Conservation (phyloP, 2,329 filamentous ascomycete species). For the Zelopaecilomyces penicillatus region DNA sequence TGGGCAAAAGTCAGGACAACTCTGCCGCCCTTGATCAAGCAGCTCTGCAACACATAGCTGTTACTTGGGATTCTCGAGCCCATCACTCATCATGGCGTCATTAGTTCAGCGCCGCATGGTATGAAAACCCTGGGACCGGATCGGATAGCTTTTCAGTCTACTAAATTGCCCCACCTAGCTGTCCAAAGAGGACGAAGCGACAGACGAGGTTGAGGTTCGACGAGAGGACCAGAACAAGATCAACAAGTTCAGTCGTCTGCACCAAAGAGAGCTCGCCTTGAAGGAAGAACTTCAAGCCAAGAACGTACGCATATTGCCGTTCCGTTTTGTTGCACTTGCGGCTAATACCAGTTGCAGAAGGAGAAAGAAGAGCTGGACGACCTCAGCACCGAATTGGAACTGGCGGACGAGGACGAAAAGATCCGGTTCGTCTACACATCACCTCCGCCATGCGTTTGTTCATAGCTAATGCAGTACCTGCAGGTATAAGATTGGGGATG, state of each 20-base stretch:
- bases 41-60: too few species aligned
- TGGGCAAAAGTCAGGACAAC: too few species aligned
- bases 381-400: slow-evolving; percentile 80
- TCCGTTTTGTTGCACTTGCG: not conserved
- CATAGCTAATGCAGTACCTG: not conserved
- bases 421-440: slow-evolving; percentile 60
- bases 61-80: slow-evolving; percentile 6
- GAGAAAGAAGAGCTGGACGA: slow-evolving; percentile 98
- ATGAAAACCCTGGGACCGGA: slow-evolving; percentile 3
- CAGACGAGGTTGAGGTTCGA: slow-evolving; percentile 81
- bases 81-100: slow-evolving; percentile 26
- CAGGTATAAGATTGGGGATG: slow-evolving; percentile 95
- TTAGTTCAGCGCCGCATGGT: slow-evolving; percentile 56
- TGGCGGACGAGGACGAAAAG: slow-evolving; percentile 89
- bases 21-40: too few species aligned
- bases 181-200: slow-evolving; percentile 83
- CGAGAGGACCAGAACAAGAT: slow-evolving; percentile 98
- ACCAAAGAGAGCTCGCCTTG: slow-evolving; percentile 71
- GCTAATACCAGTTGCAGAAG: slow-evolving; percentile 53
- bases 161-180: slow-evolving; percentile 48
- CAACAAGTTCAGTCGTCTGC: slow-evolving; percentile 91
- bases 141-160: too few species aligned
- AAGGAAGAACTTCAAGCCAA: slow-evolving; percentile 76
- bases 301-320: slow-evolving; percentile 45
- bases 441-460: slow-evolving; percentile 1